Conservation (phyloP, 805 yeast species). For the Starmerella bacillaris region DNA sequence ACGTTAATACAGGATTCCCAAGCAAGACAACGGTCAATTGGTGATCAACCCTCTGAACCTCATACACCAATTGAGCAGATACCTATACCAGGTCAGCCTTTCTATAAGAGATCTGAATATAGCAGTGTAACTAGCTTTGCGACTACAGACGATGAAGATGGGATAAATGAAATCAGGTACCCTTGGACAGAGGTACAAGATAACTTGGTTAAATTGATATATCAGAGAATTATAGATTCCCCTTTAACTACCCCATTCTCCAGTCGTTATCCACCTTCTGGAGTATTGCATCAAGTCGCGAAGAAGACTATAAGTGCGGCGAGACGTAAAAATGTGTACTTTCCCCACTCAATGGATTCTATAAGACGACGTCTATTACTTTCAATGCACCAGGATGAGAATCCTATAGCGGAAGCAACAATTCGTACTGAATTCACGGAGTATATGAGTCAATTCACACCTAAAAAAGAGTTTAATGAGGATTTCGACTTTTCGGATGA, state of each 20-base stretch:
- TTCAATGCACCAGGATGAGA: slow-evolving; percentile 9
- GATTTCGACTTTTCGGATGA: slow-evolving; percentile 9
- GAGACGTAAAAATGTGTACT: slow-evolving; percentile 14
- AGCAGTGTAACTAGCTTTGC: slow-evolving; percentile 19
- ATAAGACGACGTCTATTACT: slow-evolving; percentile 20
- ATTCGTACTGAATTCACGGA: too few relatives aligned
- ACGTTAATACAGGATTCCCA: not conserved
- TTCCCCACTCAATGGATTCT: slow-evolving; percentile 22
- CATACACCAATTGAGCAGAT: slow-evolving; percentile 17
- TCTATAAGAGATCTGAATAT: slow-evolving; percentile 5
- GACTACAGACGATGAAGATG: slow-evolving; percentile 20
- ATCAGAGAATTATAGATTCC: slow-evolving; percentile 32
- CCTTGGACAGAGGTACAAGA: slow-evolving; percentile 25
- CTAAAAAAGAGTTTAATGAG: not conserved
- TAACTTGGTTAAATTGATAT: slow-evolving; percentile 29
- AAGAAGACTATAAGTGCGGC: slow-evolving; percentile 32
- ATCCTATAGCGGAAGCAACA: not conserved
- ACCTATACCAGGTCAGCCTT: slow-evolving; percentile 7
- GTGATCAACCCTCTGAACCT: slow-evolving; percentile 9
- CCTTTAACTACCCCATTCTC: slow-evolving; percentile 57
- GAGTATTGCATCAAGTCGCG: slow-evolving; percentile 42
- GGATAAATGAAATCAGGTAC: slow-evolving; percentile 7
- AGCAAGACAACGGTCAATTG: not conserved
- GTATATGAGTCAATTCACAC: slow-evolving; percentile 1
- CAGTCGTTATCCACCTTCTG: slow-evolving; percentile 46